Evolutionary conservation across 106 monocot genomes (phyloP), one percentile per base, ranked within the genome.

Genomic region (Gastrodia elata): DNA sequence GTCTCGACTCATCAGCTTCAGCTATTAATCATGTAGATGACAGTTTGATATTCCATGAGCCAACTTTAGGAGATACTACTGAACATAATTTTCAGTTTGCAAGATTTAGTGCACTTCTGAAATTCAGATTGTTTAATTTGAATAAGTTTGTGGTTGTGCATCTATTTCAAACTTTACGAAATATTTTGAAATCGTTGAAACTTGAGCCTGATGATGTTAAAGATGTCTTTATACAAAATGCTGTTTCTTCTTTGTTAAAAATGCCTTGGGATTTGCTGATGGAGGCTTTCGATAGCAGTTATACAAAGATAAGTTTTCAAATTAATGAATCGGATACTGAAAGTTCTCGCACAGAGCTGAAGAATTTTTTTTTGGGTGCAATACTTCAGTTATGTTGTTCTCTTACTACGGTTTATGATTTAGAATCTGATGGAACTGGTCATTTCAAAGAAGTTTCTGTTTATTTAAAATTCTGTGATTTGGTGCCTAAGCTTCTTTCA

Each of bases 341-440:
- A 36, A 71, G 69, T 61, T 55, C 39, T 75, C 68, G n/a, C 6
- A 41, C 64, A 49, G 39, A 38, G 38, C 44, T 33, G 8, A 74
- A 71, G 25, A 73, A 56, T 71, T 25, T 85, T 39, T 73, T 91
- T 75, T 61, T 83, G 41, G 85, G 82, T 5, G 69, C 57, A 58
- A 30, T 83, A 30, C 71, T 87, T 68, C 91, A 85, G 57, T 58
- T 85, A 18, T 70, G 85, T 26, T 83, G 91, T 82, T 85, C 87
- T 35, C 39, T 91, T 77, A 69, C 81, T 73, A 74, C 76, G 20
- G 61, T 75, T 68, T 75, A 81, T 65, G 73, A 73, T 75, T 37
- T 38, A 2, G 77, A 82, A 42, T 75, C 58, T 52, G 68, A 24
- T 39, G 32, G 42, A 39, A 78, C 13, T 57, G 46, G 41, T 74